Evolutionary conservation across 2,329 filamentous ascomycete genomes (phyloP), one percentile per base, ranked within the genome.

Genomic region (Claviceps sp.): DNA sequence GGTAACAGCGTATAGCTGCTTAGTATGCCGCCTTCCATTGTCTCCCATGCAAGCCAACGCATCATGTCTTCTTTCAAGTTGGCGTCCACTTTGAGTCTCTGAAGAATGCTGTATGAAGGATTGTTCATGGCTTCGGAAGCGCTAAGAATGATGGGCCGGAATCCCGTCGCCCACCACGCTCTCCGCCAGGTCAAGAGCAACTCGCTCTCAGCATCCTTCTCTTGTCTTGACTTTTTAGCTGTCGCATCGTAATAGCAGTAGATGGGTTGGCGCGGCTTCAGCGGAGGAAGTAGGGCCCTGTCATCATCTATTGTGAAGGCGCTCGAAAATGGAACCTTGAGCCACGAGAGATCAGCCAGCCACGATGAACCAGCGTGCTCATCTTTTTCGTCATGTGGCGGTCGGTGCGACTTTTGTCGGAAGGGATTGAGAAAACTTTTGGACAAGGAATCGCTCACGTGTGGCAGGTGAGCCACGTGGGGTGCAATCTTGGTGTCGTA

Each of bases 161-260:
- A 96, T 11, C 91, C 93, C 61, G 94, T 82, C 0, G 90, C 88
- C 87, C 88, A 97, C 89, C 91, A 97, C 2, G 91, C 90, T 45
- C 88, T 79, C 54, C 90, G 79, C 93, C 93, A 97, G 50, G 86
- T 85, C 52, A 95, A 71, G 47, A 97, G 75, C 53, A 97, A 70
- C 53, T 83, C 78, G 61, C 84, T 84, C 64, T 96, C 87, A 4
- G 87, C 86, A 54, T 85, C 78, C 59, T 79, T 79, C 49, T 79
- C 76, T 17, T 77, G 77, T 47, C 77, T 74, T 36, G 85, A 77
- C 65, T 83, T 83, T 54, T 76, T 69, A 17, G 74, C 65, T 4
- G 78, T 80, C 11, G 79, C 72, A 61, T 95, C 88, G 65, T 95
- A 95, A 67, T 91, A 97, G 56, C 89, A 95, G 68, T 95, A 97